Evolutionary conservation across 1,139 yeast genomes (phyloP).

Genomic region (Geotrichum australiense): DNA sequence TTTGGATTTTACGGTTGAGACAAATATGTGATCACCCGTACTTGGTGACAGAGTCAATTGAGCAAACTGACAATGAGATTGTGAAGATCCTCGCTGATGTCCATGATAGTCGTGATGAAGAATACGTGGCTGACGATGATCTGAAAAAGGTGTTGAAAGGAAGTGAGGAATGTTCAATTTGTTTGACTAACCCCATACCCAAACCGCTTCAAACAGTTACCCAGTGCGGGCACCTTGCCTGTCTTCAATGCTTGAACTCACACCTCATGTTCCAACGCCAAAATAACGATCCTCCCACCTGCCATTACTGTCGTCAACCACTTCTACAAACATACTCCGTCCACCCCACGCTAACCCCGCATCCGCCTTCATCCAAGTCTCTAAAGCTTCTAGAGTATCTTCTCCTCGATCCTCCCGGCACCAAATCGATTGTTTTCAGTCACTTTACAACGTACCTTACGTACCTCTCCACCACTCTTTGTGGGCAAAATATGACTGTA

Average conservation of each 20-base stretch:
- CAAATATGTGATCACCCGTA: slow-evolving; percentile 86
- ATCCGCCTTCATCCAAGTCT: slow-evolving; percentile 56
- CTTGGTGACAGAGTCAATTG: slow-evolving; percentile 42
- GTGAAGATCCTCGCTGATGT: too few species aligned
- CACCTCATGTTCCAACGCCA: slow-evolving; percentile 43
- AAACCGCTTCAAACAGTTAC: slow-evolving; percentile 56
- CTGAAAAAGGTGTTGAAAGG: slow-evolving; percentile 34
- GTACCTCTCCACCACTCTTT: slow-evolving; percentile 58
- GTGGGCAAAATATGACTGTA: slow-evolving; percentile 40
- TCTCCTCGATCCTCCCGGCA: slow-evolving; percentile 49
- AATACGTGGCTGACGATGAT: not conserved
- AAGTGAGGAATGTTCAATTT: slow-evolving; percentile 73
- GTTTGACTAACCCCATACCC: slow-evolving; percentile 56
- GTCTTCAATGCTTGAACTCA: slow-evolving; percentile 65
- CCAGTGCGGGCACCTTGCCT: slow-evolving; percentile 75
- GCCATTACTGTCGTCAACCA: slow-evolving; percentile 37
- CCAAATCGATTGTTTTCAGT: slow-evolving; percentile 81
- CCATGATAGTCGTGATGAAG: not conserved
- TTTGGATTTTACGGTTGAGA: slow-evolving; percentile 74
- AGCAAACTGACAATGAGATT: slow-evolving; percentile 19
- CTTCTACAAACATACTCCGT: slow-evolving; percentile 25
- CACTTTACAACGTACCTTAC: slow-evolving; percentile 84
- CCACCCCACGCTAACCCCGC: not conserved
- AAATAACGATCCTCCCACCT: slow-evolving; percentile 29
- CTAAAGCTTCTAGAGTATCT: slow-evolving; percentile 61